Evolutionary conservation across 2,329 filamentous ascomycete genomes (phyloP), one percentile per base, ranked within the genome.

Genomic region (Botryotinia calthae): DNA sequence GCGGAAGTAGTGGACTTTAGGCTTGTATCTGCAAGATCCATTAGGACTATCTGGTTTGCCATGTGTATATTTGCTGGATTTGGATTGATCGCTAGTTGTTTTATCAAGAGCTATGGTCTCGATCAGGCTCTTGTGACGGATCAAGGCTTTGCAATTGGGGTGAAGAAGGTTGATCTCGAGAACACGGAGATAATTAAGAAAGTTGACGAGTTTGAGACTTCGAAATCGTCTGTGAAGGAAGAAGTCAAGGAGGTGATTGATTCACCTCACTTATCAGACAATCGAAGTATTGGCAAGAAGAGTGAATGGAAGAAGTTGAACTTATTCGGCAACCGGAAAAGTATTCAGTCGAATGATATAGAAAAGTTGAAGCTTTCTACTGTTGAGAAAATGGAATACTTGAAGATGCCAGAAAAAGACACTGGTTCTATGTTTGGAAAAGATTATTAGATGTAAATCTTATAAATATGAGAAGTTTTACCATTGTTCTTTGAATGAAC

Each of bases 21-120:
- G 16, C 28, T 31, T 2, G 84, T 84, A 14, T 89, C 88, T 75
- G 85, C 86, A 1, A 84, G 87, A 74, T 85, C 84, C 46, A 76
- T 89, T 73, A 83, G 83, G 73, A 84, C 85, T 46, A 84, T 89
- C 28, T 89, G 86, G 85, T 83, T 85, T 37, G 84, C 87, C 42
- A 84, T 87, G 80, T 84, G 84, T 67, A 86, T 80, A 0, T 81
- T 89, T 28, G 82, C 83, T 4, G 85, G 79, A 0, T 77, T 86
- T 4, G 86, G 83, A 76, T 76, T 87, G 37, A 34, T 87, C 40
- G 75, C 82, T n/a, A 87, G 83, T 74, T 74, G 85, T 20, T 83
- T 85, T 69, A 85, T 85, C 6, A 83, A 87, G 76, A 82, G 80
- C 14, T 83, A 84, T 77, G 80, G 82, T 75, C 77, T 88, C 73